Evolutionary conservation across 768 basidiomycete species (phyloP).

Genomic region (Xerocomus spinulosus): DNA sequence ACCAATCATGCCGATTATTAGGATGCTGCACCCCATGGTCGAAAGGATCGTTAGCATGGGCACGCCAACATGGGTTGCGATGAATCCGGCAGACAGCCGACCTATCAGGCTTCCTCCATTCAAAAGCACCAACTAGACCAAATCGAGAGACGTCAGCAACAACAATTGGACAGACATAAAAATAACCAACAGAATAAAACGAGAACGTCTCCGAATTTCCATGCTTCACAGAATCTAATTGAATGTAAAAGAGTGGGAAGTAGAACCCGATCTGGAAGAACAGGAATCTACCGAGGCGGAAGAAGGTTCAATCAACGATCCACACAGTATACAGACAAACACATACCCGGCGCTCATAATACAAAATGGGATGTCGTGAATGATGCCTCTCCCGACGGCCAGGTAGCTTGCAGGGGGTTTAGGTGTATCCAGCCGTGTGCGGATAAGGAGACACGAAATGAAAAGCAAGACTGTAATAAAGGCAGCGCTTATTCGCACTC

Average conservation of each 20-base stretch:
- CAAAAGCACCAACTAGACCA: constrained; percentile 43
- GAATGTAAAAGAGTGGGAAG: constrained; percentile 54
- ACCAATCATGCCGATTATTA: constrained; percentile 44
- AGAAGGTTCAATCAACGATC: not conserved
- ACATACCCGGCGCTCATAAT: constrained; percentile 21
- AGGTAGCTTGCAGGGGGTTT: constrained; percentile 13
- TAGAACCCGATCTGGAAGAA: constrained; percentile 38
- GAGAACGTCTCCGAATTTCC: constrained; percentile 44
- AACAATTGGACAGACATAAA: not conserved
- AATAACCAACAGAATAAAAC: constrained; percentile 46
- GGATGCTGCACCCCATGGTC: constrained; percentile 27
- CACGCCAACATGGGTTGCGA: constrained; percentile 41
- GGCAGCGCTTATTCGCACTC: constrained; percentile 47
- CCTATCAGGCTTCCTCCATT: constrained; percentile 51
- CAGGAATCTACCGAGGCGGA: constrained; percentile 6
- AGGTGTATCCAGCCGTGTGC: constrained; percentile 38
- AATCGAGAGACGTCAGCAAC: not conserved
- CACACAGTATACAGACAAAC: not conserved
- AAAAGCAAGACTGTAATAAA: constrained; percentile 36
- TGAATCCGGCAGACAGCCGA: constrained; percentile 42
- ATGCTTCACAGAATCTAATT: constrained; percentile 48
- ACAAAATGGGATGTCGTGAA: constrained; percentile 16
- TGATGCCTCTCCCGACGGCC: constrained; percentile 11
- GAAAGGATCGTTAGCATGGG: constrained; percentile 39
- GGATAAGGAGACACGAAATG: constrained; percentile 29